Base-by-base conservation (phyloP, 2,329 filamentous ascomycete species). In the Sarocladium kiliense region DNA sequence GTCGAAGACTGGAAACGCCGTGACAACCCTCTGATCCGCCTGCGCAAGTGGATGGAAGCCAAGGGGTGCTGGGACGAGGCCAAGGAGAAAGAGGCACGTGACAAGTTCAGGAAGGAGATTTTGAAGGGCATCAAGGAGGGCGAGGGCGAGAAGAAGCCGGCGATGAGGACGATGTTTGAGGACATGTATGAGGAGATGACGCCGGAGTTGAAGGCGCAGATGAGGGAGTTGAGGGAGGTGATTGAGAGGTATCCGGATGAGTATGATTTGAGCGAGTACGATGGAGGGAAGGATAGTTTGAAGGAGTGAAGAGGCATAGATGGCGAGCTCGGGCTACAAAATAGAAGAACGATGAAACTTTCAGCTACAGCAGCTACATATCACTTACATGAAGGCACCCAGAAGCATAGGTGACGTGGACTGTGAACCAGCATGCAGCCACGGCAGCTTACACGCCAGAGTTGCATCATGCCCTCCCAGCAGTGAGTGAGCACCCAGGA, bases 1-100 rank as follows among this genome's bases (percentile, higher is more conserved):
- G 94, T 99, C 70, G 91, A 96, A 67, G 90, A 96, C 68, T 96
- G 91, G 91, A 96, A 95, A 71, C 79, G 91, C 0, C 78, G 91
- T 12, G 92, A 96, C 66, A 96, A 96, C 65, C 91, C 91, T 1
- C 87, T 96, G 53, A 91, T 89, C 2, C 80, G 91, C 12, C 68
- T 96, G 55, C 81, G 92, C 21, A 96, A 96, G 74, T 99, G 91
- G 82, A 85, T 99, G 74, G 93, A 99, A 71, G 80, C 82, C 9
- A 84, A 86, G 62, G 85, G 85, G 0, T 77, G 91, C 41, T 99
- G 94, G 94, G 84, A 92, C 63, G 92, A 97, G 60, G 79, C 82
- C 39, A 82, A 86, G 62, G 94, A 99, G 71, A 89, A 85, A 63
- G 82, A 87, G 56, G 78, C 87, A 3, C 74, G 91, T 19, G 81